phyloP scores from a whole-genome alignment of 1,284 basidiomycete species.

The Cutaneotrichosporon mucoides region DNA sequence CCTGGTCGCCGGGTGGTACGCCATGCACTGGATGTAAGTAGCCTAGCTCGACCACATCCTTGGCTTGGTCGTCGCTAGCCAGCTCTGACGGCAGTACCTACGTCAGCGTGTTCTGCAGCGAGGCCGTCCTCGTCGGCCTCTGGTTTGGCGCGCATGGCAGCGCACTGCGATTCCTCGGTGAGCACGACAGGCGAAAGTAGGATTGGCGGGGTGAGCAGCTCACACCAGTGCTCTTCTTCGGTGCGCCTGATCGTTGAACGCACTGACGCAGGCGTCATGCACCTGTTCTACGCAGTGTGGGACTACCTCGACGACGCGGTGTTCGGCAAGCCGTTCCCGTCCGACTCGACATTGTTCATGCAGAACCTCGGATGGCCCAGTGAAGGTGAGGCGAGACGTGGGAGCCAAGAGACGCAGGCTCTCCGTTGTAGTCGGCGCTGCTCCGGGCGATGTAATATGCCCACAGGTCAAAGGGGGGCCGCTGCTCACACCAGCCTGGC shows the following conservation, averaged over 20 bases:
- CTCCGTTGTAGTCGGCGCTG: too few species aligned
- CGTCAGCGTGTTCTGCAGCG: conserved; percentile 40
- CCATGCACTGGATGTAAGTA: conserved; percentile 46
- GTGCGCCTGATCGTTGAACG: too few species aligned
- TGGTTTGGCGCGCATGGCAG: conserved; percentile 50
- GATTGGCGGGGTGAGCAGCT: neutral
- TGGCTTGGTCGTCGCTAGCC: too few species aligned
- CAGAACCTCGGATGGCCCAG: conserved; percentile 37
- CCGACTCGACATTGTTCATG: conserved; percentile 45
- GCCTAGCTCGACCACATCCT: too few species aligned
- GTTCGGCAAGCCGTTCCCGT: conserved; percentile 46
- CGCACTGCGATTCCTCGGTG: conserved; percentile 46
- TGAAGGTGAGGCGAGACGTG: too few species aligned
- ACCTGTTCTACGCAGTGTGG: conserved; percentile 49
- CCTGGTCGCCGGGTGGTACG: conserved; percentile 41
- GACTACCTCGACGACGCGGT: conserved; percentile 48
- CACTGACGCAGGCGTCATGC: conserved; percentile 33
- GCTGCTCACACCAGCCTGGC: conserved; percentile 37
- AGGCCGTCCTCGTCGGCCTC: conserved; percentile 46
- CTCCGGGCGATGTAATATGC: too few species aligned
- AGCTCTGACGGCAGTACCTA: conserved; percentile 39
- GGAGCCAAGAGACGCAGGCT: too few species aligned
- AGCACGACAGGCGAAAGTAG: conserved; percentile 29
- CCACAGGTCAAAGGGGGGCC: too few species aligned
- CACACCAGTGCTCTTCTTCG: conserved; percentile 20